Conservation (phyloP, 2,329 filamentous ascomycete genomes). For the Cladosporium sp. region DNA sequence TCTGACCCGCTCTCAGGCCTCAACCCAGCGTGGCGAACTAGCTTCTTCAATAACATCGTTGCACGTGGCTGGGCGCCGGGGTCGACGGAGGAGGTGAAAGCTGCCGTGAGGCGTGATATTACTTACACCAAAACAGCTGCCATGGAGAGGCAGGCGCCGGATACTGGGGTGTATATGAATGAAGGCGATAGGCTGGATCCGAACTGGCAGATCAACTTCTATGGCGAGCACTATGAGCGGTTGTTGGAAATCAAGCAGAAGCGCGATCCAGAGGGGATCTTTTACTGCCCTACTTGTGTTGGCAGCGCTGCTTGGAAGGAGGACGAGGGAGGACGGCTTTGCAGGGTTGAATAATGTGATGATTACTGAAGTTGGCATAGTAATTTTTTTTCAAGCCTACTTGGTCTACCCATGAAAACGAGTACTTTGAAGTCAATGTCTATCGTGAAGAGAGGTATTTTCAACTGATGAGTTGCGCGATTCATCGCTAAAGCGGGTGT, state of each 20-base stretch:
- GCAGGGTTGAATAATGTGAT: no score
- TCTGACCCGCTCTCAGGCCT: conserved; percentile 45
- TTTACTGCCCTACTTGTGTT: conserved; percentile 21
- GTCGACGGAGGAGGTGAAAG: conserved; percentile 15
- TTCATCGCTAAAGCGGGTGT: no score
- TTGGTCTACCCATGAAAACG: no score
- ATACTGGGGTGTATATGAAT: conserved; percentile 36
- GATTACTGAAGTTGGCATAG: no score
- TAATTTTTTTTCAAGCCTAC: no score
- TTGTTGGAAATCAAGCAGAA: conserved; percentile 15
- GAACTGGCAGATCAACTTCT: conserved; percentile 16
- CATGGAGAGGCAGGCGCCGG: conserved; percentile 30
- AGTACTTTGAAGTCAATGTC: no score
- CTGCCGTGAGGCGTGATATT: conserved; percentile 28
- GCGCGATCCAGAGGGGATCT: conserved; percentile 16
- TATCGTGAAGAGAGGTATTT: no score
- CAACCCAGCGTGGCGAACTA: conserved; percentile 50
- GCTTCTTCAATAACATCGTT: conserved; percentile 33
- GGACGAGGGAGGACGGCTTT: conserved; percentile 12
- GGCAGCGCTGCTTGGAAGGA: conserved; percentile 17
- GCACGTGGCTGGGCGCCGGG: conserved; percentile 22
- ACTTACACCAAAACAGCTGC: conserved; percentile 30
- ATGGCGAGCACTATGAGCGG: conserved; percentile 17
- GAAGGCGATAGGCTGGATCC: conserved; percentile 26
- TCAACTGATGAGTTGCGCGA: no score